Base-by-base conservation (phyloP, 1,139 yeast genomes). In the Debaryomyces sp. region DNA sequence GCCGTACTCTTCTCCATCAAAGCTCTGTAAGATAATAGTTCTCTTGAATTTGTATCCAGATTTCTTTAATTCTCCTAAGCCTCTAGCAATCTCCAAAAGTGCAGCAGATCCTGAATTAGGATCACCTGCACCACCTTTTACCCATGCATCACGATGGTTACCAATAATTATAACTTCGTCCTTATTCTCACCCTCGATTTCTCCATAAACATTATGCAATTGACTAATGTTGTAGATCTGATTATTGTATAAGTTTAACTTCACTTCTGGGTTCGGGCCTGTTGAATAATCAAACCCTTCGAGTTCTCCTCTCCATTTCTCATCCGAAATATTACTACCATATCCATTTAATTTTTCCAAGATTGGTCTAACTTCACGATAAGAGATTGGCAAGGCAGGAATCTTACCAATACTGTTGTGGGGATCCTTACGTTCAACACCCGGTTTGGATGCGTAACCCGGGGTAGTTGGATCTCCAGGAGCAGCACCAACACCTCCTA, bases 381-480 rank as follows among this genome's bases (percentile, higher is more conserved):
- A 74, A 9, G 78, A 71, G 41, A 76, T 72, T 6, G 81, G 80
- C 47, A 76, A 71, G 4, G 64, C 80, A 3, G 81, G 81, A 40
- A 76, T 87, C 49, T 58, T 66, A 1, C 78, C 78, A 49, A 72
- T 76, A 38, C 75, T 68, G 18, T 51, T 52, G 52, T 73, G 67
- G 1, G 81, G 81, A 45, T 74, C 79, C 48, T 66, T 52, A 48
- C 80, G 69, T 36, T 66, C 71, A n/a, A 61, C 76, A 21, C 75
- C 84, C 2, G 81, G 77, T 52, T 81, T 84, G 38, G 90, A 84
- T 5, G 95, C 84, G 58, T 82, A 84, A 0, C 94, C 94, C 18
- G 96, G 96, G 3, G 96, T 87, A 2, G 96, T 84, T 37, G 97
- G 97, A 62, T 91, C 97, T 44, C 97, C 97, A 1, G 96, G 96